phyloP scores from a whole-genome alignment of 495 filamentous ascomycete genomes.

The Neurospora discreta region DNA sequence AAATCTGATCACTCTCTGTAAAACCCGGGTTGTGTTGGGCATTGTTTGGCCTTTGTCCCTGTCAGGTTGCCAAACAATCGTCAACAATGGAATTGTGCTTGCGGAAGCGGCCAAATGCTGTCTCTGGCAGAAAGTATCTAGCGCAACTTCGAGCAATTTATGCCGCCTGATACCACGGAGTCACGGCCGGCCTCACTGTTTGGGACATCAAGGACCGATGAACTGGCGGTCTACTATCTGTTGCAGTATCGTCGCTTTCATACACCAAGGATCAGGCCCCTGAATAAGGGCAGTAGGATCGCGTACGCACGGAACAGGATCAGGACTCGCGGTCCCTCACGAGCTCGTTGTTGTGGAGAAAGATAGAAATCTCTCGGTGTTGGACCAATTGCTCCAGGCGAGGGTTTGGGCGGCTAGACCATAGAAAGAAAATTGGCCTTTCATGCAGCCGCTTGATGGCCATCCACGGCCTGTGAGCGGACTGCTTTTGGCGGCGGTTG shows the following conservation, averaged over 20 bases:
- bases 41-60: slow-evolving; percentile 11
- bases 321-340: slow-evolving; percentile 19
- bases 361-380: neutral
- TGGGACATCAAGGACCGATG: slow-evolving; percentile 1
- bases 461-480: neutral
- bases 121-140: neutral
- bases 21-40: slow-evolving; percentile 9
- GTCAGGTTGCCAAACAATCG: slow-evolving; percentile 15
- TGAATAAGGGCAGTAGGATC: slow-evolving; percentile 8
- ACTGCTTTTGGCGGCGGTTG: neutral
- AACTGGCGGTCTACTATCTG: slow-evolving; percentile 26
- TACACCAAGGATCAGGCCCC: slow-evolving; percentile 19
- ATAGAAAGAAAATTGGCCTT: neutral
- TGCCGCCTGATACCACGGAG: neutral
- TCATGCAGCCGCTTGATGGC: neutral
- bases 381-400: slow-evolving; percentile 1
- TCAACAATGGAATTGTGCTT: slow-evolving; percentile 14
- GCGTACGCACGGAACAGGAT: slow-evolving; percentile 13
- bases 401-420: slow-evolving; percentile 3
- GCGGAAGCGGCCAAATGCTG: neutral
- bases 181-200: neutral
- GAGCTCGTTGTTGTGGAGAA: slow-evolving; percentile 3
- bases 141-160: neutral
- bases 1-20: slow-evolving; percentile 14
- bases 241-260: slow-evolving; percentile 12